Percentiles rank a stretch among this genome's conserved stretches.
phyloP scores from a whole-genome alignment of 75 land plant genomes.

The Picea sitchensis region DNA sequence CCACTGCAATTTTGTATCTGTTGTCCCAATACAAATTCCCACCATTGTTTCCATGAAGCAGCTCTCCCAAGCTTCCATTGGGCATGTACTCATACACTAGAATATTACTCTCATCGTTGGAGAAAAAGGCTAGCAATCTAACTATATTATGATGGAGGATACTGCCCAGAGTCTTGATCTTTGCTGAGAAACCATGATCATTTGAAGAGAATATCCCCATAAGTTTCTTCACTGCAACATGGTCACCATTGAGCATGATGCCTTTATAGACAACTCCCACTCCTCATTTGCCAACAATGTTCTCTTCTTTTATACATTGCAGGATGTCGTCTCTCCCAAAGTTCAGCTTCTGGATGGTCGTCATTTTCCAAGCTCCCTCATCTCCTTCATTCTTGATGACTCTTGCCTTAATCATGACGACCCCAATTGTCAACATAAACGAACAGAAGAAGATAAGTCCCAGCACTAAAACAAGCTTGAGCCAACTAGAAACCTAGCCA shows the following conservation, averaged over 20 bases:
- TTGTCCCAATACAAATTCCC: conserved; percentile 46
- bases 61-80: conserved; percentile 72
- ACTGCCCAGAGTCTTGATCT: conserved; percentile 62
- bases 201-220: conserved; percentile 21
- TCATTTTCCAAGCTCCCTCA: conserved; percentile 51
- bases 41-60: conserved; percentile 59
- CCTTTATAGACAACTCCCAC: conserved; percentile 77
- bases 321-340: conserved; percentile 49
- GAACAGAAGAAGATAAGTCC: conserved; percentile 24
- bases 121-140: conserved; percentile 58
- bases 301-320: conserved; percentile 35
- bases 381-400: conserved; percentile 14
- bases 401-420: conserved; percentile 14
- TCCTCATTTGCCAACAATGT: conserved; percentile 71
- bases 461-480: conserved; percentile 32
- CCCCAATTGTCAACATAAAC: conserved; percentile 40
- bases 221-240: conserved; percentile 81
- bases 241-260: conserved; percentile 50
- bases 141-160: conserved; percentile 78
- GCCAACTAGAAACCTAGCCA: background rate
- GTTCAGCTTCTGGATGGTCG: conserved; percentile 56
- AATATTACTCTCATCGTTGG: conserved; percentile 58
- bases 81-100: conserved; percentile 75
- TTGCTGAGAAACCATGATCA: conserved; percentile 68
- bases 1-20: conserved; percentile 64